phyloP scores from a whole-genome alignment of 2,329 filamentous ascomycete species.

The Cordyceps militaris region DNA sequence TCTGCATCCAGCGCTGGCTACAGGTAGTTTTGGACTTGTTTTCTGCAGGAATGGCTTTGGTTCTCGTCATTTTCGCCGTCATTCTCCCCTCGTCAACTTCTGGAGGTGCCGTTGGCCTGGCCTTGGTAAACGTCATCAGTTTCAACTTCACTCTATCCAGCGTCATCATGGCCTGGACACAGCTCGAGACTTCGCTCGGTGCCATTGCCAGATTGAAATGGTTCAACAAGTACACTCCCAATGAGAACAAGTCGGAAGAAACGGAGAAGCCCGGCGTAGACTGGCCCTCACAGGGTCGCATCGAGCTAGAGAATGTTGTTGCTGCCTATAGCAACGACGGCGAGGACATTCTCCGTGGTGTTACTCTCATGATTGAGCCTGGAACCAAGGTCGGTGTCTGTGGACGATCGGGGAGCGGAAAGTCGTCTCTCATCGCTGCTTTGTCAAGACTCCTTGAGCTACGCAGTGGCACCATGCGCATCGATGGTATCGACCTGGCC shows the following conservation, averaged over 20 bases:
- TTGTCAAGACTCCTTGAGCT: constrained; percentile 43
- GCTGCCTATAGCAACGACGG: constrained; percentile 20
- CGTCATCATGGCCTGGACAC: constrained; percentile 30
- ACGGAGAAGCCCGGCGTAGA: constrained; percentile 8
- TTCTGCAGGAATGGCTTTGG: constrained; percentile 29
- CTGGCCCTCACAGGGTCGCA: constrained; percentile 23
- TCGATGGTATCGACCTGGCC: constrained; percentile 37
- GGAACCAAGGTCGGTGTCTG: constrained; percentile 44
- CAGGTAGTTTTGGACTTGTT: constrained; percentile 44
- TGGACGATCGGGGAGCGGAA: constrained; percentile 45
- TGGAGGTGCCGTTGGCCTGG: constrained; percentile 10
- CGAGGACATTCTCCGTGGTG: constrained; percentile 11
- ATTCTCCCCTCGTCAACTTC: constrained; percentile 1
- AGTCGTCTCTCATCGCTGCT: constrained; percentile 40
- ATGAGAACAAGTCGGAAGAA: constrained; percentile 20
- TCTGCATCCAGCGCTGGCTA: constrained; percentile 46
- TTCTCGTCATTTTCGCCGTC: constrained; percentile 9
- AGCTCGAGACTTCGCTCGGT: constrained; percentile 29
- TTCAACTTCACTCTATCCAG: constrained; percentile 25
- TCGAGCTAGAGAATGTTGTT: constrained; percentile 22
- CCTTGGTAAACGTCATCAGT: constrained; percentile 23
- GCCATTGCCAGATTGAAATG: constrained; percentile 29
- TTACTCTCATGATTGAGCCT: constrained; percentile 20
- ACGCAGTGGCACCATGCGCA: constrained; percentile 28
- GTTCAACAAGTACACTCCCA: constrained; percentile 22